A percentile compares a stretch with the other conserved stretches of the same genome.
phyloP scores from a whole-genome alignment of 225 moss, liverwort and hornwort species.

The Sphagnum tenellum region DNA sequence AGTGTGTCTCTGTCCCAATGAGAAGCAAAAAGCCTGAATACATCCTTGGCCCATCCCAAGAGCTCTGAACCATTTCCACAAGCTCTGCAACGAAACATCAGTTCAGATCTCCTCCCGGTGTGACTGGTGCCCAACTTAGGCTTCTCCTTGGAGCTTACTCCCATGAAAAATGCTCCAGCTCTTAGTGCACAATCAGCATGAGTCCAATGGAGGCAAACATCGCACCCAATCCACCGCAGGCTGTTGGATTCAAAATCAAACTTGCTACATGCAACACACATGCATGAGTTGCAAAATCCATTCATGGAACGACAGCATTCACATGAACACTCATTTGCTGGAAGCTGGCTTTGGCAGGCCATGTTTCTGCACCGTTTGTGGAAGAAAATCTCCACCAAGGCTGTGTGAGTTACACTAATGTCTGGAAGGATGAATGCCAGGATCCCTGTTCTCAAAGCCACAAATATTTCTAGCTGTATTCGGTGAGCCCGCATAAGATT shows the following conservation, averaged over 20 bases:
- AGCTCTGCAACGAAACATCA: slow-evolving; percentile 58
- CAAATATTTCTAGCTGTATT: slow-evolving; percentile 60
- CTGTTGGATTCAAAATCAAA: slow-evolving; percentile 68
- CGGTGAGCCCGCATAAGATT: slow-evolving; percentile 51
- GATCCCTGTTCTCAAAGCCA: slow-evolving; percentile 64
- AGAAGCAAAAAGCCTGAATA: slow-evolving; percentile 55
- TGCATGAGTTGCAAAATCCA: slow-evolving; percentile 67
- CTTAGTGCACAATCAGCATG: slow-evolving; percentile 69
- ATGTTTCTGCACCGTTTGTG: slow-evolving; percentile 64
- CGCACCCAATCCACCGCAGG: slow-evolving; percentile 62
- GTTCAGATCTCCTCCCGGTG: slow-evolving; percentile 22
- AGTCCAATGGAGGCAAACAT: slow-evolving; percentile 67
- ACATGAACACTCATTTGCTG: slow-evolving; percentile 52
- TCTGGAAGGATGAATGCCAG: slow-evolving; percentile 59
- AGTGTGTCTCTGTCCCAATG: slow-evolving; percentile 55
- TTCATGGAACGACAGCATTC: slow-evolving; percentile 49
- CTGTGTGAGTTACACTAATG: slow-evolving; percentile 47
- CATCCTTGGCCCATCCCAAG: slow-evolving; percentile 65
- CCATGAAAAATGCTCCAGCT: slow-evolving; percentile 52
- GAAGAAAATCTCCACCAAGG: slow-evolving; percentile 55
- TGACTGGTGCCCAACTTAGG: slow-evolving; percentile 32
- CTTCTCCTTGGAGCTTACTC: slow-evolving; percentile 11
- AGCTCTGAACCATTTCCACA: slow-evolving; percentile 62
- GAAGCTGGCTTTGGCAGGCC: slow-evolving; percentile 62
- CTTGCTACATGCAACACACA: slow-evolving; percentile 69